Conservation (phyloP, 176 grass and related monocot genomes). For the Puya raimondii region DNA sequence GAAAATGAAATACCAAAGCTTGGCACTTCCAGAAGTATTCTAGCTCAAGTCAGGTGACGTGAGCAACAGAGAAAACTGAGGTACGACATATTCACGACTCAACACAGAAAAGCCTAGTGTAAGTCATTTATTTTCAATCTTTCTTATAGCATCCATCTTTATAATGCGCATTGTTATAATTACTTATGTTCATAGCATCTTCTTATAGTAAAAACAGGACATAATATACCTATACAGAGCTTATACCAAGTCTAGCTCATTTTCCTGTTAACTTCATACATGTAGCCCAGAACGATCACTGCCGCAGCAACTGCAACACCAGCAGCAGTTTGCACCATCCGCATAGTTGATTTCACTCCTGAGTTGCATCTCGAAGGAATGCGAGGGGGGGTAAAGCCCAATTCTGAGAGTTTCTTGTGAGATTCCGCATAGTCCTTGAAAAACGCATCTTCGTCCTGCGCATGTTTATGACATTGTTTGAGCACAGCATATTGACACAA, state of each 20-base stretch:
- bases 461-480: neutral
- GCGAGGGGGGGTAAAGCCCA: conserved; percentile 43
- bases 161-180: too few species aligned
- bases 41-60: too few species aligned
- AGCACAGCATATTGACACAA: neutral
- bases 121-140: too few species aligned
- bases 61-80: too few species aligned
- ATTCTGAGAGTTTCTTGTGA: conserved; percentile 57
- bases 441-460: conserved; percentile 49
- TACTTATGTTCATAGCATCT: too few species aligned
- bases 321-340: conserved; percentile 18
- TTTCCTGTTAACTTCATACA: conserved; percentile 25
- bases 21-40: too few species aligned
- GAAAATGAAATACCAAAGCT: too few species aligned
- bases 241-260: conserved; percentile 6
- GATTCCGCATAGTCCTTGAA: conserved; percentile 51
- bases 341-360: neutral
- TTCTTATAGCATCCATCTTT: too few species aligned
- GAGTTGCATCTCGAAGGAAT: neutral
- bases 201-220: too few species aligned
- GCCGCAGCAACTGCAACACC: conserved; percentile 23
- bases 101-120: too few species aligned
- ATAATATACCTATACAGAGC: neutral
- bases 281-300: conserved; percentile 24
- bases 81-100: too few species aligned